Conservation (phyloP, 371 early-diverging fungal genomes). For the Mortierella sp. region DNA sequence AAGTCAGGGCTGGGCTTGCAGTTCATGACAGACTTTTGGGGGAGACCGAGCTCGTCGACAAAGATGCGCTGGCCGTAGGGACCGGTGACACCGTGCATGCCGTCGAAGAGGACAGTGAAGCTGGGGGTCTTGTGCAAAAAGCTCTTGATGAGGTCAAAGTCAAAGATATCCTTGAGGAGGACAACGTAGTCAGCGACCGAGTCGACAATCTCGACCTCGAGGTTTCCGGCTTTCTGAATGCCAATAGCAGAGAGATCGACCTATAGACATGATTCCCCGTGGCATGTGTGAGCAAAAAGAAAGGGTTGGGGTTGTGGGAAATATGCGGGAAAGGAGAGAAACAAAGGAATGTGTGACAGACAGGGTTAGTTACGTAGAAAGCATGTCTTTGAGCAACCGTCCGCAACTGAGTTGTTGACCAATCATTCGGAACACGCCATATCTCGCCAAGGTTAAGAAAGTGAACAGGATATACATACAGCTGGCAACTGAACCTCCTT, state of each 20-base stretch:
- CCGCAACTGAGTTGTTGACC: background rate
- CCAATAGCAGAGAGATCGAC: slow-evolving; percentile 86
- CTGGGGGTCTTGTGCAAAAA: slow-evolving; percentile 80
- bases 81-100: slow-evolving; percentile 98
- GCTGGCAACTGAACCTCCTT: slow-evolving; percentile 77
- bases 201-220: slow-evolving; percentile 91
- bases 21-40: slow-evolving; percentile 86
- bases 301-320: slow-evolving; percentile 10
- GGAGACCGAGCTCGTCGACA: slow-evolving; percentile 90
- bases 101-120: slow-evolving; percentile 94
- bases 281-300: background rate
- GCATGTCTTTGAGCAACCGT: background rate
- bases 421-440: slow-evolving; percentile 33
- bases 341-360: background rate
- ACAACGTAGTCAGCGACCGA: slow-evolving; percentile 90
- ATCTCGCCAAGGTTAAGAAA: background rate
- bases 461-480: slow-evolving; percentile 54
- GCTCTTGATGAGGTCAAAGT: slow-evolving; percentile 82
- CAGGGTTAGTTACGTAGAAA: background rate
- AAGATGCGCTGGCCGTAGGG: slow-evolving; percentile 92
- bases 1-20: slow-evolving; percentile 89
- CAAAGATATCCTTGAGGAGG: slow-evolving; percentile 92
- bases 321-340: slow-evolving; percentile 4
- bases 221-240: slow-evolving; percentile 65
- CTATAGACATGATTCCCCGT: slow-evolving; percentile 38